Evolutionary conservation across 805 yeast species (phyloP).

Genomic region (Wickerhamiella parazyma): DNA sequence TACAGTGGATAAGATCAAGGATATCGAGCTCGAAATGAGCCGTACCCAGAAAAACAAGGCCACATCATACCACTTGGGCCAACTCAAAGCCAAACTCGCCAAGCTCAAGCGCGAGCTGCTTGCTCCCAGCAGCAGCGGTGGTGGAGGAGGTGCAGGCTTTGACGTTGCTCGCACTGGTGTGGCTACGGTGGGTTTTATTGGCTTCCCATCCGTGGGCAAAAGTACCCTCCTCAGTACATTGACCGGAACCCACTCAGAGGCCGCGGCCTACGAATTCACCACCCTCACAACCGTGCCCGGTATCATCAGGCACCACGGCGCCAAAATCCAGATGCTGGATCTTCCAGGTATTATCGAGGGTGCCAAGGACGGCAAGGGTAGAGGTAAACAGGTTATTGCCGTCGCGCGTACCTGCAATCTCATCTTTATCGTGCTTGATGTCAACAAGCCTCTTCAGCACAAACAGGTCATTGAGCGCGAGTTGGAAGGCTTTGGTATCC

Average conservation of each 20-base stretch:
- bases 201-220: conserved; percentile 89
- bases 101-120: conserved; percentile 85
- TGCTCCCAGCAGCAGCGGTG: conserved; percentile 56
- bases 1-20: conserved; percentile 48
- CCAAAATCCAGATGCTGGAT: conserved; percentile 96
- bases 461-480: conserved; percentile 89
- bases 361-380: conserved; percentile 95
- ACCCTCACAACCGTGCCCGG: conserved; percentile 97
- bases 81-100: conserved; percentile 90
- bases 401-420: conserved; percentile 97
- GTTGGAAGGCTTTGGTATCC: conserved; percentile 92
- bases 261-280: conserved; percentile 95
- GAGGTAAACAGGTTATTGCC: conserved; percentile 97
- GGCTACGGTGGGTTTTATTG: conserved; percentile 94
- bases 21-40: conserved; percentile 97
- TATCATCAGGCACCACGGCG: conserved; percentile 89
- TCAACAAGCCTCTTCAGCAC: conserved; percentile 89
- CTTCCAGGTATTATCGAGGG: conserved; percentile 95
- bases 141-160: conserved; percentile 92
- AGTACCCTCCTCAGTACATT: conserved; percentile 66
- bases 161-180: conserved; percentile 99
- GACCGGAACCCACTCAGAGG: conserved; percentile 94
- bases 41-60: conserved; percentile 95
- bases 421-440: conserved; percentile 87
- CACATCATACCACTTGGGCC: conserved; percentile 94